A percentile compares a stretch with the other conserved stretches of the same genome.
Conservation (phyloP, 371 early-diverging fungal species). For the Enterospora canceri region DNA sequence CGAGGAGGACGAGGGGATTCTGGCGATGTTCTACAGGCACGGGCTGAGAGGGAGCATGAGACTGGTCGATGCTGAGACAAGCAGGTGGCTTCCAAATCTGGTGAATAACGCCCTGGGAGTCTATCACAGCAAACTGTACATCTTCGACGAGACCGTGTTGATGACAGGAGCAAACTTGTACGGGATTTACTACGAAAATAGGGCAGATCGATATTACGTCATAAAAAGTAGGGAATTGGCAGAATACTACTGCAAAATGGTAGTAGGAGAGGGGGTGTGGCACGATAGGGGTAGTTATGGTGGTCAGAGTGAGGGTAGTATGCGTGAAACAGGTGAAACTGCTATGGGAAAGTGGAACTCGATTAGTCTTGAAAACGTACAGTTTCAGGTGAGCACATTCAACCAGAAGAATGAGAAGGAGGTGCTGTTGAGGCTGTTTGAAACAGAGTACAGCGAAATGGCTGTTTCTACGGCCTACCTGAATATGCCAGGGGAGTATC, state of each 20-base stretch:
- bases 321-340: background rate
- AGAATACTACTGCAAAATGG: background rate
- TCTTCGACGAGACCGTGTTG: slow-evolving; percentile 38
- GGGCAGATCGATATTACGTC: slow-evolving; percentile 42
- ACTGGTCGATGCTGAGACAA: slow-evolving; percentile 1
- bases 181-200: slow-evolving; percentile 27
- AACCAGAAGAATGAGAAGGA: slow-evolving; percentile 10
- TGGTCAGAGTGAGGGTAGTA: background rate
- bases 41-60: background rate
- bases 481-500: slow-evolving; percentile 34
- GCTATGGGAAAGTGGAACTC: background rate
- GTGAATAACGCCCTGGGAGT: slow-evolving; percentile 32
- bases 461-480: slow-evolving; percentile 39
- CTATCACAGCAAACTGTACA: slow-evolving; percentile 35
- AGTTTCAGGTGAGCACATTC: slow-evolving; percentile 2
- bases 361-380: background rate
- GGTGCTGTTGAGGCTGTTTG: slow-evolving; percentile 12
- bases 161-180: slow-evolving; percentile 46
- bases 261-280: background rate
- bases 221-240: slow-evolving; percentile 10
- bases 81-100: background rate
- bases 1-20: background rate
- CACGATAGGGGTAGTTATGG: background rate
- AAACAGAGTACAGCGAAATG: slow-evolving; percentile 9
- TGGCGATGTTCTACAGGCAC: slow-evolving; percentile 5